These are phyloP conservation scores for Leccinum laetum DNA, from an alignment of 1,284 basidiomycete genomes.

Conservation along the genomic window DNA sequence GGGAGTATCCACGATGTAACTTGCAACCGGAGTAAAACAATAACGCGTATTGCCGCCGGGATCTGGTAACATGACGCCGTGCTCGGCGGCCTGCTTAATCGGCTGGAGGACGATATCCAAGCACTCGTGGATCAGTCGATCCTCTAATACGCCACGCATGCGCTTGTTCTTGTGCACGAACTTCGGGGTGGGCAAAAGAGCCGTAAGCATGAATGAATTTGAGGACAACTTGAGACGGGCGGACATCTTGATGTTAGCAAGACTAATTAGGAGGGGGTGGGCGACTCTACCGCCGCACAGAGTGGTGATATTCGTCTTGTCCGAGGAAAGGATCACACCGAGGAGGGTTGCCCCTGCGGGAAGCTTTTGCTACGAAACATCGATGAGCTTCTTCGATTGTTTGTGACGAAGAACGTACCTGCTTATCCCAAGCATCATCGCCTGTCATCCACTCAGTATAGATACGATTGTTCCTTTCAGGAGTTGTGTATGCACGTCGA, in stretches of 20 bases:
- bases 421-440: slow-evolving; percentile 11
- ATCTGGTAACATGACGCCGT: slow-evolving; percentile 2
- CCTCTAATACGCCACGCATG: background rate
- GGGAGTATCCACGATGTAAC: slow-evolving; percentile 2
- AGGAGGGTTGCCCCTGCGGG: background rate
- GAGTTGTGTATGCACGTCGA: background rate
- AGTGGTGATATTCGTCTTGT: background rate
- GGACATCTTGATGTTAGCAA: background rate
- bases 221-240: background rate
- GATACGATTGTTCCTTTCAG: background rate
- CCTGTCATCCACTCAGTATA: slow-evolving; percentile 4
- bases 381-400: background rate
- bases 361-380: background rate
- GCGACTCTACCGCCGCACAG: background rate
- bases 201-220: slow-evolving; percentile 1
- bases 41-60: background rate
- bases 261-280: background rate
- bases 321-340: background rate
- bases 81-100: slow-evolving; percentile 1
- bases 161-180: slow-evolving; percentile 5
- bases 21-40: slow-evolving; percentile 6
- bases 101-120: slow-evolving; percentile 1
- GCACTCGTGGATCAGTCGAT: slow-evolving; percentile 3
- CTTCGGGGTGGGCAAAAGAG: slow-evolving; percentile 4
- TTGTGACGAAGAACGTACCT: background rate